Conservation (phyloP, 208 protist genomes). For the Crithidia fasciculata region DNA sequence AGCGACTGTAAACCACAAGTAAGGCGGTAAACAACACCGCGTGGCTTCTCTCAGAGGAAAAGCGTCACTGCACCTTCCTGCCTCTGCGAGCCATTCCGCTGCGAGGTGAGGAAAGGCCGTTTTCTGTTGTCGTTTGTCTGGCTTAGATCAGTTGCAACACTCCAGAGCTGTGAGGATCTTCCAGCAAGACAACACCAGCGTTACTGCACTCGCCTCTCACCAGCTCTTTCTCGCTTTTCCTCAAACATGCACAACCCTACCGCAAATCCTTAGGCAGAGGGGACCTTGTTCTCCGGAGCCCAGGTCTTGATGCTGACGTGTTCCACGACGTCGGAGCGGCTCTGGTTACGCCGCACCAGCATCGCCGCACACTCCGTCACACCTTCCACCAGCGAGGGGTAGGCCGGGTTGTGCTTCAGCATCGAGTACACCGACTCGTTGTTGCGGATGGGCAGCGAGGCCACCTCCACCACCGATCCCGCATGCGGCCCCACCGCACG, state of each 20-base stretch:
- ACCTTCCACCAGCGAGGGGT: conserved; percentile 59
- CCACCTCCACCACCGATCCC: conserved; percentile 69
- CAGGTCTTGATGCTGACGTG: conserved; percentile 42
- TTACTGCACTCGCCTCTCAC: not conserved
- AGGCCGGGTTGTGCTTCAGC: conserved; percentile 55
- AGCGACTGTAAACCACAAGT: too few relatives aligned
- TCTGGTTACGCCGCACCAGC: conserved; percentile 51
- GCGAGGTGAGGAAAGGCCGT: too few relatives aligned
- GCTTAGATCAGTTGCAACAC: too few relatives aligned
- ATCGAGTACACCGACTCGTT: conserved; percentile 66
- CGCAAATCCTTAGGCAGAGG: not conserved
- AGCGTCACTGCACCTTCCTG: too few relatives aligned
- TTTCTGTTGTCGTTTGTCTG: too few relatives aligned
- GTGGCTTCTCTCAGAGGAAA: too few relatives aligned
- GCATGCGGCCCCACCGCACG: conserved; percentile 65
- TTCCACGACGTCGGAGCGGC: conserved; percentile 46
- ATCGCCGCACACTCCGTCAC: conserved; percentile 69
- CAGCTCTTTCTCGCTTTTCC: not conserved
- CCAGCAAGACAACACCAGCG: too few relatives aligned
- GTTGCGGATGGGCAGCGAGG: conserved; percentile 61
- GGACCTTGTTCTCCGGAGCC: conserved; percentile 5
- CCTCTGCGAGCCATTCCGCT: too few relatives aligned
- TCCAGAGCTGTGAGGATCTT: too few relatives aligned
- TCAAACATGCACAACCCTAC: not conserved
- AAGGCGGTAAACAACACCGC: too few relatives aligned